Percentiles rank a stretch among this genome's conserved stretches.
Conservation (phyloP, 2,329 filamentous ascomycete genomes). For the Fusarium concolor region DNA sequence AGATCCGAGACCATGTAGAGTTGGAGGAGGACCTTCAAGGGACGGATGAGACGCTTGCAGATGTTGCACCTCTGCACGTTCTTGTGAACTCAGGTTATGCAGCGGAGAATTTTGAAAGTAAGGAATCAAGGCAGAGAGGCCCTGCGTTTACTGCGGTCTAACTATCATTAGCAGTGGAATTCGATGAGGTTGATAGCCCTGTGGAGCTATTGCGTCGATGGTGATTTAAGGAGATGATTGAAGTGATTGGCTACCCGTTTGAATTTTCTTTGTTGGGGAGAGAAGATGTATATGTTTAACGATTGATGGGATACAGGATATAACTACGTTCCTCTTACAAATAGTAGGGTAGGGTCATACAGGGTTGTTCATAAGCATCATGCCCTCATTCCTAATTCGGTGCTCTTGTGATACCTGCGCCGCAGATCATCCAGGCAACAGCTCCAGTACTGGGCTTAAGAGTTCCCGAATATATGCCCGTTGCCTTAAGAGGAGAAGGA, state of each 20-base stretch:
- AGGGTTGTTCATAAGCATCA: too few relatives aligned
- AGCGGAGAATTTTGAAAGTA: not conserved
- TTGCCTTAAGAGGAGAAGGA: too few relatives aligned
- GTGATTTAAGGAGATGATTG: not conserved
- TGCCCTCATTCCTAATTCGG: too few relatives aligned
- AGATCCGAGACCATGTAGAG: conserved; percentile 80
- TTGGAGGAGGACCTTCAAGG: conserved; percentile 86
- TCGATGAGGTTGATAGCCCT: not conserved
- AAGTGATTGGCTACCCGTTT: not conserved
- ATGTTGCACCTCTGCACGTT: conserved; percentile 60
- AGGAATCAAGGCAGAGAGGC: not conserved
- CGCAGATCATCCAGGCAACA: too few relatives aligned
- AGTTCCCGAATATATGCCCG: too few relatives aligned
- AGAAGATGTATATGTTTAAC: accelerated
- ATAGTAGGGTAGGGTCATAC: too few relatives aligned
- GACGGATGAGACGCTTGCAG: conserved; percentile 82
- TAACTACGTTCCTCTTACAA: not conserved
- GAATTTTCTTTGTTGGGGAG: accelerated
- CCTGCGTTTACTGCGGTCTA: conserved; percentile 4
- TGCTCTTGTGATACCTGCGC: too few relatives aligned
- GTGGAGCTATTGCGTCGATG: not conserved
- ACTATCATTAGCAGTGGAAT: conserved; percentile 1
- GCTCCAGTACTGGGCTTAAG: too few relatives aligned
- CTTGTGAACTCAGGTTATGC: not conserved
- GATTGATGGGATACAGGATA: accelerated